phyloP scores from a whole-genome alignment of 495 filamentous ascomycete species.

The Penicillium bovifimosum region DNA sequence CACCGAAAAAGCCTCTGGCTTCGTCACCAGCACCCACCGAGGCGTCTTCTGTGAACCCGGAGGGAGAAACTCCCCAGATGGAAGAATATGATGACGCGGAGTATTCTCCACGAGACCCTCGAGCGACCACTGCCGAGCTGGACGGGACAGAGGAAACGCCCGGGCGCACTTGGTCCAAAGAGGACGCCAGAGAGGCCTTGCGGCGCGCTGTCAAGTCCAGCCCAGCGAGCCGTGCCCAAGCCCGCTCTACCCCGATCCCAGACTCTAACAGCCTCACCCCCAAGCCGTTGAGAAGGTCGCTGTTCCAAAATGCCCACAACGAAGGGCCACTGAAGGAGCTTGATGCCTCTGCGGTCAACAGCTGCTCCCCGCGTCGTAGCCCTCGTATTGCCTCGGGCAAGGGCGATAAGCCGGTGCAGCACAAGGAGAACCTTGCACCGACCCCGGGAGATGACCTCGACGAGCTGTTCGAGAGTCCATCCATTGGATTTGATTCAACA shows the following conservation, averaged over 20 bases:
- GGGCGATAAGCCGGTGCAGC: slow-evolving; percentile 29
- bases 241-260: slow-evolving; percentile 61
- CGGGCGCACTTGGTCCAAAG: slow-evolving; percentile 40
- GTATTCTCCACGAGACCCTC: slow-evolving; percentile 29
- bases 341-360: slow-evolving; percentile 53
- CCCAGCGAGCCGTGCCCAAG: slow-evolving; percentile 59
- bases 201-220: slow-evolving; percentile 65
- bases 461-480: slow-evolving; percentile 53
- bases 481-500: slow-evolving; percentile 40
- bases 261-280: slow-evolving; percentile 47
- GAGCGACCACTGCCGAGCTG: slow-evolving; percentile 40
- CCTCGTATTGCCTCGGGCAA: slow-evolving; percentile 30
- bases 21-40: slow-evolving; percentile 43
- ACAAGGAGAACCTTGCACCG: slow-evolving; percentile 48
- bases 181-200: slow-evolving; percentile 53
- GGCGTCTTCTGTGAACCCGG: slow-evolving; percentile 36
- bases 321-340: slow-evolving; percentile 54
- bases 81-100: slow-evolving; percentile 22
- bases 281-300: slow-evolving; percentile 62
- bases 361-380: slow-evolving; percentile 43
- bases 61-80: slow-evolving; percentile 31
- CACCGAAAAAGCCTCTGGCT: slow-evolving; percentile 24
- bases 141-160: slow-evolving; percentile 25
- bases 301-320: slow-evolving; percentile 64
- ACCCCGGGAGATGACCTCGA: slow-evolving; percentile 46